Conservation (phyloP, 768 basidiomycete species). For the Dioszegia crocea region DNA sequence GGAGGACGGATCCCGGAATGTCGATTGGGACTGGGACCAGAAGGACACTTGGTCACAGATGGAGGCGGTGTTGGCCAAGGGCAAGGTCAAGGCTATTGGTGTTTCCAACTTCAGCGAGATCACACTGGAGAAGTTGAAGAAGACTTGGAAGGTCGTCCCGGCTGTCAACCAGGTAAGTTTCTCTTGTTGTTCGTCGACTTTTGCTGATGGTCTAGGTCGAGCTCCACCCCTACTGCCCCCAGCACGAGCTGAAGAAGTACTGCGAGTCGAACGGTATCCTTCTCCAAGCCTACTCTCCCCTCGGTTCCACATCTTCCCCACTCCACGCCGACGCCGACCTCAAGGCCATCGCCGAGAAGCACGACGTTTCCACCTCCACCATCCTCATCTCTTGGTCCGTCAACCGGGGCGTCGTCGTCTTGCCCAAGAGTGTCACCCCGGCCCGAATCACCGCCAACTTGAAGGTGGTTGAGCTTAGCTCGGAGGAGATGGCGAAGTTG, state of each 20-base stretch:
- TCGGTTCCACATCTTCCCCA: slow-evolving; percentile 53
- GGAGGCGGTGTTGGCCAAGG: slow-evolving; percentile 59
- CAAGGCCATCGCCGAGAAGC: slow-evolving; percentile 39
- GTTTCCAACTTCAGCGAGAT: slow-evolving; percentile 69
- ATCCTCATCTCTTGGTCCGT: slow-evolving; percentile 42
- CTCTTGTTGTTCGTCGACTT: not conserved
- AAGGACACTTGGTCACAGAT: slow-evolving; percentile 74
- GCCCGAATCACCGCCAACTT: slow-evolving; percentile 38
- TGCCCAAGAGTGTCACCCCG: slow-evolving; percentile 48
- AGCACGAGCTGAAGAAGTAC: slow-evolving; percentile 58
- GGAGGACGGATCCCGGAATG: slow-evolving; percentile 57
- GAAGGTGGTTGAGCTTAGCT: slow-evolving; percentile 36
- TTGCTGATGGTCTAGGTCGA: slow-evolving; percentile 53
- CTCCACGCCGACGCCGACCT: slow-evolving; percentile 38
- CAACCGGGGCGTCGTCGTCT: slow-evolving; percentile 38
- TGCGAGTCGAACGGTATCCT: slow-evolving; percentile 61
- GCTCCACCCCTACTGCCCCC: slow-evolving; percentile 67
- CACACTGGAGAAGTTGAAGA: slow-evolving; percentile 67
- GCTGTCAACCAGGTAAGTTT: slow-evolving; percentile 62
- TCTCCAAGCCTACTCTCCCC: slow-evolving; percentile 64
- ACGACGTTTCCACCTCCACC: slow-evolving; percentile 38
- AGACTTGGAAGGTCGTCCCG: slow-evolving; percentile 63
- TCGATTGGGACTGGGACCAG: slow-evolving; percentile 66
- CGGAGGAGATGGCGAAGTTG: slow-evolving; percentile 37
- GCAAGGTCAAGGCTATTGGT: slow-evolving; percentile 54